phyloP scores from a whole-genome alignment of 805 yeast genomes.

The Hanseniaspora mollemarum region DNA sequence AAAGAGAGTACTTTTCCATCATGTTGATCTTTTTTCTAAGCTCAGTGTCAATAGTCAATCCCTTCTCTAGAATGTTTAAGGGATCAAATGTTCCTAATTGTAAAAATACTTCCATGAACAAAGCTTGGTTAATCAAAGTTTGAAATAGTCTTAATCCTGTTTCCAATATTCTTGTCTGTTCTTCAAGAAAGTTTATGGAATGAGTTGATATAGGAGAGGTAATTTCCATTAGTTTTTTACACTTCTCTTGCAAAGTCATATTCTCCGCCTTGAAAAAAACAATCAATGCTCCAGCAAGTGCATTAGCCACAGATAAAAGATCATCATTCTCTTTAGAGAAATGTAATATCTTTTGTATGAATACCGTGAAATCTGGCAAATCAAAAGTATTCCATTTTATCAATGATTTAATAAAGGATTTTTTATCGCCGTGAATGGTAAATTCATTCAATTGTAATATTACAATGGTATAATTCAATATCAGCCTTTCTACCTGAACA shows the following conservation, averaged over 20 bases:
- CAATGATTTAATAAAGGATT: constrained; percentile 1
- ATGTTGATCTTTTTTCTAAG: constrained; percentile 30
- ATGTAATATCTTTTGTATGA: constrained; percentile 3
- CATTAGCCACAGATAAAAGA: constrained; percentile 7
- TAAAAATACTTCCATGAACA: constrained; percentile 30
- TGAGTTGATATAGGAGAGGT: background rate
- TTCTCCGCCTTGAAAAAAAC: constrained; percentile 3
- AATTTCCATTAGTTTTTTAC: background rate
- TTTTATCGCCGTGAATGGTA: constrained; percentile 20
- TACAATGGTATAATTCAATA: constrained; percentile 55
- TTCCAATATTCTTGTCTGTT: constrained; percentile 21
- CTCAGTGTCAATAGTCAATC: background rate
- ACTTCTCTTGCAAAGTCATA: background rate
- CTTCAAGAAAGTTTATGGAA: constrained; percentile 4
- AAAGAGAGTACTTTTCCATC: constrained; percentile 45
- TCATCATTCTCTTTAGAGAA: constrained; percentile 12
- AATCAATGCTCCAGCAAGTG: constrained; percentile 4
- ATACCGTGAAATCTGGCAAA: constrained; percentile 8
- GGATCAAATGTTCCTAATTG: constrained; percentile 40
- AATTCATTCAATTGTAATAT: constrained; percentile 57
- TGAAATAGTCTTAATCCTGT: constrained; percentile 24
- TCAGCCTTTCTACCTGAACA: constrained; percentile 25
- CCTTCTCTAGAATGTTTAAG: background rate
- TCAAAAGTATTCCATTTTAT: constrained; percentile 9
- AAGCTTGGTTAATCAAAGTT: constrained; percentile 20